These are phyloP conservation scores for Salix arbutifolia DNA, from an alignment of 345 rosid species.

Conservation along the genomic window DNA sequence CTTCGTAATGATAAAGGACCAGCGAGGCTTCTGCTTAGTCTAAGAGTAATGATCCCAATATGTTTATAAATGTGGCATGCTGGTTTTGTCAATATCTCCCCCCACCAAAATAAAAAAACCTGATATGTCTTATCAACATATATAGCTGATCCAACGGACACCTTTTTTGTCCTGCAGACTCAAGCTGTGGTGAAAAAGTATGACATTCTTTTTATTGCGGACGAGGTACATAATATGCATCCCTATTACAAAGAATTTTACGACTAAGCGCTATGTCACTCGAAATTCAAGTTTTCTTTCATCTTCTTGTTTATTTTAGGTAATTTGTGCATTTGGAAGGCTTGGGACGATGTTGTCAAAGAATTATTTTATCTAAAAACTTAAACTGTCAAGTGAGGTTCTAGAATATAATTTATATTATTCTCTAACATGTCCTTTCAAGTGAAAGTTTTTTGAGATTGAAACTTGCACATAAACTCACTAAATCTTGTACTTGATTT, in stretches of 20 bases:
- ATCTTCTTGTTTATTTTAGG: conserved; percentile 42
- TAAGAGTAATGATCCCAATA: neutral
- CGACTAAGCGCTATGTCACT: neutral
- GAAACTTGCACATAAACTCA: no score
- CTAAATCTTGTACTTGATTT: no score
- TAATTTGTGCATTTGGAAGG: conserved; percentile 96
- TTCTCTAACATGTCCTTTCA: no score
- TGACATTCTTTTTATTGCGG: conserved; percentile 83
- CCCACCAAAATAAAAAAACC: neutral
- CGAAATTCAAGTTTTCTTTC: neutral
- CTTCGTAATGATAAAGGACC: neutral
- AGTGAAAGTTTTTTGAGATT: no score
- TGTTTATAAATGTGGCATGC: neutral
- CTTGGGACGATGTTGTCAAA: conserved; percentile 91
- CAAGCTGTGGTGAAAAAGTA: conserved; percentile 91
- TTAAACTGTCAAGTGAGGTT: no score
- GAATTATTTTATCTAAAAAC: no score
- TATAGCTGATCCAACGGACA: neutral
- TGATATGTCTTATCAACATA: neutral
- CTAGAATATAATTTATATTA: no score
- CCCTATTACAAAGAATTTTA: neutral
- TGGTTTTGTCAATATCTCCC: neutral
- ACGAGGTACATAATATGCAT: conserved; percentile 54
- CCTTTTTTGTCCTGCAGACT: conserved; percentile 41
- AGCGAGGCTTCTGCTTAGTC: neutral